A percentile compares a stretch with the other conserved stretches of the same genome.
These are phyloP conservation scores for Coniochaeta sp. DNA, from an alignment of 2,329 filamentous ascomycete genomes.

Conservation along the genomic window DNA sequence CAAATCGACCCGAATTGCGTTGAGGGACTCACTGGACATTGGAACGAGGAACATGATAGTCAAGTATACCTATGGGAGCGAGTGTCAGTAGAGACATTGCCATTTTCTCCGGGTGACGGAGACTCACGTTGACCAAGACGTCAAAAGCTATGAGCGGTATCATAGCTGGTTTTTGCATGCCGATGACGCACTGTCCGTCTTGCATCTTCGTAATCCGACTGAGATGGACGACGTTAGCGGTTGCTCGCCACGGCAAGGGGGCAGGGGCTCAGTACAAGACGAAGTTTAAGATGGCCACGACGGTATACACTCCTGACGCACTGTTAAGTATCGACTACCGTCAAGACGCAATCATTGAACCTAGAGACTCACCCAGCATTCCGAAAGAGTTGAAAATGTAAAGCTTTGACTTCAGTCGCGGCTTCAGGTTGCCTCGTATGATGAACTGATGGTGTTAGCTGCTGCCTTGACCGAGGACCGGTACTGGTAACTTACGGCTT, in stretches of 20 bases:
- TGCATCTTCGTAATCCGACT: slow-evolving; percentile 52
- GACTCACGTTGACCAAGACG: slow-evolving; percentile 46
- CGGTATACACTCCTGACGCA: slow-evolving; percentile 29
- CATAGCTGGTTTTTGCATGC: slow-evolving; percentile 51
- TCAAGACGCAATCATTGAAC: not conserved
- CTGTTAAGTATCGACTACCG: not conserved
- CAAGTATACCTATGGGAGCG: slow-evolving; percentile 41
- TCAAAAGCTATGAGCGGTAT: slow-evolving; percentile 57
- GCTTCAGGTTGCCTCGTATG: slow-evolving; percentile 44
- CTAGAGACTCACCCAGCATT: slow-evolving; percentile 37
- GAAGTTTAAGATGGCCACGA: slow-evolving; percentile 51
- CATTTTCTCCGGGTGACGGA: not conserved
- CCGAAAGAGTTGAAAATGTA: slow-evolving; percentile 56
- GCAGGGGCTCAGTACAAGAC: slow-evolving; percentile 40
- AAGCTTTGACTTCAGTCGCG: slow-evolving; percentile 47
- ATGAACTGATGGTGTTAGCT: slow-evolving; percentile 37
- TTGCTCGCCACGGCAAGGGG: not conserved
- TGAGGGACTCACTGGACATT: slow-evolving; percentile 38
- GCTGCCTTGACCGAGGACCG: not conserved
- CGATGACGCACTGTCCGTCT: slow-evolving; percentile 52
- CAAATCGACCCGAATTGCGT: too few species aligned
- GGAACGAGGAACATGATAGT: slow-evolving; percentile 58
- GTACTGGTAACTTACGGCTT: slow-evolving; percentile 37
- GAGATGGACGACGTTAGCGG: not conserved
- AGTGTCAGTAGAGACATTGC: not conserved